Base-by-base conservation (phyloP, 1,284 basidiomycete species). In the Cryptococcus sp. region DNA sequence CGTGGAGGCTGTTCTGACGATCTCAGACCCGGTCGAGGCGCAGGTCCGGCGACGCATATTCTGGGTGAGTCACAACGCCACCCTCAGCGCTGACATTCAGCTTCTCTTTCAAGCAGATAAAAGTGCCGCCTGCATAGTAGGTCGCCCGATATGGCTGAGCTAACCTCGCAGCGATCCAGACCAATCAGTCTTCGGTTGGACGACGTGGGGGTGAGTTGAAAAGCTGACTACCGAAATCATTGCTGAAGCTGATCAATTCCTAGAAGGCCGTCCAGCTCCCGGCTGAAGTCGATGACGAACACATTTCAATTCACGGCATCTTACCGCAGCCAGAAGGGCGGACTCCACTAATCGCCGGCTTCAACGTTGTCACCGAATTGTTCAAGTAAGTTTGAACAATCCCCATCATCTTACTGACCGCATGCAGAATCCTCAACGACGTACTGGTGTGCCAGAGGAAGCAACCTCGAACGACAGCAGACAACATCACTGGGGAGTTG, bases 31-130 rank as follows among this genome's bases (percentile, higher is more conserved):
- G 3, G 71, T 76, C 45, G 73, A 76, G 47, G 57, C 58, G 15
- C 70, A 76, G 54, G 69, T 75, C 19, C 62, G 72, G 22, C 54
- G 74, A 10, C 49, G 74, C 19, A 68, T 71, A 13, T 76, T 72
- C 55, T 76, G 74, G 70, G 65, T 64, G 22, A 57, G 63, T 57
- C 10, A n/a, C 19, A 17, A 51, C 15, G 19, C 27, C 5, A 3
- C n/a, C 19, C 17, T 16, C 3, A 10, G 22, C 22, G 50, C 47
- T 61, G 25, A 58, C 41, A 17, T 15, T 15, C 52, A 67, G 71
- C 65, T 76, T 15, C 58, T 76, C 7, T 76, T 75, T 59, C 74
- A 76, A 61, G 72, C 74, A n/a, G 74, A 76, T 60, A 76, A 76
- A 64, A 72, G 69, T 41, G 65, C 72, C 4, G 73, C 74, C 1